A percentile compares a stretch with the other conserved stretches of the same genome.
Evolutionary conservation across 768 basidiomycete genomes (phyloP).

Genomic region (Tricholoma matsutake): DNA sequence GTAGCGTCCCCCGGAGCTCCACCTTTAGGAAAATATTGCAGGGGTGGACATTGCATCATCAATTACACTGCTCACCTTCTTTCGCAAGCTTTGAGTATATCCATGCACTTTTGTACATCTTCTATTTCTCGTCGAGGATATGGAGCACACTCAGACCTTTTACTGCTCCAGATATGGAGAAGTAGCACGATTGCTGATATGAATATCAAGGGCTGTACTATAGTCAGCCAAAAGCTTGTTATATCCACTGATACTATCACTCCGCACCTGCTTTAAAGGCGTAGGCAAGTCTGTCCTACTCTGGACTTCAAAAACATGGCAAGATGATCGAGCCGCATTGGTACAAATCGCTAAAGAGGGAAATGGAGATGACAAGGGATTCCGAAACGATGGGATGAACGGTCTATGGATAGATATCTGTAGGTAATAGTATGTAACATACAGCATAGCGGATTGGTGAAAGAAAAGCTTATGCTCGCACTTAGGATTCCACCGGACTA

Average conservation of each 20-base stretch:
- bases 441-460: constrained; percentile 56
- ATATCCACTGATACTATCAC: neutral
- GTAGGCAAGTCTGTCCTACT: constrained; percentile 34
- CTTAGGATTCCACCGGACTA: constrained; percentile 45
- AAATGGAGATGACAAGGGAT: constrained; percentile 37
- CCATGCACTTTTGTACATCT: constrained; percentile 59
- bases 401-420: constrained; percentile 79
- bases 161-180: constrained; percentile 64
- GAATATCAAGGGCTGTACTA: constrained; percentile 32
- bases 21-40: constrained; percentile 24
- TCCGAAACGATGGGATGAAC: constrained; percentile 66
- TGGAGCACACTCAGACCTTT: constrained; percentile 40
- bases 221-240: constrained; percentile 1
- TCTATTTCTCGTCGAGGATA: constrained; percentile 52
- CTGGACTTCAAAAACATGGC: constrained; percentile 61
- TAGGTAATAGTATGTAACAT: constrained; percentile 42
- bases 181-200: constrained; percentile 53
- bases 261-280: constrained; percentile 35
- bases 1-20: constrained; percentile 39
- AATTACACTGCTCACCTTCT: constrained; percentile 26
- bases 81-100: constrained; percentile 44
- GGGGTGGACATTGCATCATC: neutral
- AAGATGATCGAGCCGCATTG: constrained; percentile 78
- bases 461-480: constrained; percentile 38
- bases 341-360: constrained; percentile 79